Conservation (phyloP, 345 rosid genomes). For the Lenwebbia sp. region DNA sequence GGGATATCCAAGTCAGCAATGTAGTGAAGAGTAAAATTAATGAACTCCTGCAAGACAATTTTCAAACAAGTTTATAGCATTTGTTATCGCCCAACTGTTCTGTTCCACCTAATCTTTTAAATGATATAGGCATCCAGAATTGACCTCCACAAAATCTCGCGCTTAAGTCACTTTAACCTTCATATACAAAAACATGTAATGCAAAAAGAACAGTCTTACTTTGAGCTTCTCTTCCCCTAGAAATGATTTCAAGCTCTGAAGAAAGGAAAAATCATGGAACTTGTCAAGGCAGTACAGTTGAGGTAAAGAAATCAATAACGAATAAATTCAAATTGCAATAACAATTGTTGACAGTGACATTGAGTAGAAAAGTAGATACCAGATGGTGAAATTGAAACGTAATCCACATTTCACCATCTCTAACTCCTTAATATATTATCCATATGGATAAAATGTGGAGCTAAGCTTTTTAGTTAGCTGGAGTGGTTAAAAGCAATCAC, state of each 20-base stretch:
- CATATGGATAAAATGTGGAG: neutral
- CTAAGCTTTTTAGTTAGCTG: neutral
- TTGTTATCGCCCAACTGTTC: neutral
- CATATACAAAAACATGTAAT: neutral
- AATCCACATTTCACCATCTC: too few relatives aligned
- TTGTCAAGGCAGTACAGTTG: too few relatives aligned
- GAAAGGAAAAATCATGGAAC: too few relatives aligned
- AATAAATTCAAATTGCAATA: too few relatives aligned
- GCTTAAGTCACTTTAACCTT: neutral
- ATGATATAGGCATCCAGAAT: neutral
- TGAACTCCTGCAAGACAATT: conserved; percentile 60
- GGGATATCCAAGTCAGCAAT: conserved; percentile 98
- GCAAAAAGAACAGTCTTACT: neutral
- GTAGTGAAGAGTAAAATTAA: conserved; percentile 75
- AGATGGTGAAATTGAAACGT: too few relatives aligned
- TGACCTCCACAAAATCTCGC: neutral
- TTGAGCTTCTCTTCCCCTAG: too few relatives aligned
- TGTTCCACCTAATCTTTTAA: neutral
- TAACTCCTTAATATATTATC: neutral
- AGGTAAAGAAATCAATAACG: too few relatives aligned
- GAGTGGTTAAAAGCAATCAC: neutral
- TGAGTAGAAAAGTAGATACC: too few relatives aligned
- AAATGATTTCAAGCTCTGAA: too few relatives aligned
- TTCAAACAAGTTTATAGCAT: neutral
- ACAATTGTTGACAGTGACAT: too few relatives aligned